Evolutionary conservation across 495 filamentous ascomycete species (phyloP), one percentile per base, ranked within the genome.

Genomic region (Penicillium manginii): DNA sequence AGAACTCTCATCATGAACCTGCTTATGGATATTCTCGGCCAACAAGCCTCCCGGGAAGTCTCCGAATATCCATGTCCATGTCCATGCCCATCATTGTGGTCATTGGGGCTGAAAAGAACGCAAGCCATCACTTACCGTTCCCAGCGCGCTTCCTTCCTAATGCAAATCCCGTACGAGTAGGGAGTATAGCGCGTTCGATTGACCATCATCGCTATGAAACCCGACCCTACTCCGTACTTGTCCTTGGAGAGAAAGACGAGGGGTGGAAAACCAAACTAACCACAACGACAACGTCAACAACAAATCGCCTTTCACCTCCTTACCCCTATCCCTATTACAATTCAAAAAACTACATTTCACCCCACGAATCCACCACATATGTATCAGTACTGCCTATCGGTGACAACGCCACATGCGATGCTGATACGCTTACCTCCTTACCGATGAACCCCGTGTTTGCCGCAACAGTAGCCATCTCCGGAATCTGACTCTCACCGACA

Each of bases 361-460:
- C 26, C 26, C 26, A 7, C 26, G 26, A 29, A 29, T 29, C 26
- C 26, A 29, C 26, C 26, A 29, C 26, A 29, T 5, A 5, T 37
- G 35, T 37, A n/a, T 37, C 35, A 37, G 9, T 12, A 37, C 9
- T 18, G 2, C 17, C 39, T 54, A 54, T 54, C 57, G 39, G 42
- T 2, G 31, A n/a, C 14, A 37, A 29, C 51, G 57, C 57, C 51
- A 59, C 57, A 18, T 21, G 15, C 53, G 22, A 35, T 29, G 21
- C 45, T 50, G 50, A 59, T 59, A 59, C 43, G 50, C 52, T 52
- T 19, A 31, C 47, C 48, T 60, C 58, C 29, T 52, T 55, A 14
- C 46, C 35, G 46, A 60, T 32, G 52, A 40, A 23, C 23, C 22
- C 45, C 45, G 15, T 22, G 21, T 47, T 51, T 37, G 15, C 35